Conservation (phyloP, 805 yeast genomes). For the Torulaspora franciscae region DNA sequence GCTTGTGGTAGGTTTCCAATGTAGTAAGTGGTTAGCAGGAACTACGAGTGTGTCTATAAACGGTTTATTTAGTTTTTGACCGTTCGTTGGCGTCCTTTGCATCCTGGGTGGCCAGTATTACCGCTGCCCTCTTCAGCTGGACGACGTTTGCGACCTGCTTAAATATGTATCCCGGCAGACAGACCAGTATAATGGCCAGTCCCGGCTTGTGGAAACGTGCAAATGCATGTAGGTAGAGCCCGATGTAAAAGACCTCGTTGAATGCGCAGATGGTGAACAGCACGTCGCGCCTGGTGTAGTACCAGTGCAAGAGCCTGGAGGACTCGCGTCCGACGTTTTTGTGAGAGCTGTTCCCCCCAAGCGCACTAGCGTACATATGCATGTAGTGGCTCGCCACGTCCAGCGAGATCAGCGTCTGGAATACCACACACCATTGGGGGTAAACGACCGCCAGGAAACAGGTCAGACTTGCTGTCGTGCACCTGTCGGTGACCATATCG, state of each 20-base stretch:
- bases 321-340: conserved; percentile 71
- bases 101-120: conserved; percentile 72
- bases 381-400: conserved; percentile 93
- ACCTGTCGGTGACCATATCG: conserved; percentile 98
- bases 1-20: background rate
- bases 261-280: conserved; percentile 86
- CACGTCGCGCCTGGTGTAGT: conserved; percentile 80
- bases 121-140: conserved; percentile 82
- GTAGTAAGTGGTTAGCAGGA: background rate
- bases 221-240: conserved; percentile 74
- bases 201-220: conserved; percentile 47
- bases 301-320: conserved; percentile 69
- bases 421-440: conserved; percentile 50
- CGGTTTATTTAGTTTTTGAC: conserved; percentile 1
- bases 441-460: conserved; percentile 78
- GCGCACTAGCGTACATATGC: conserved; percentile 95
- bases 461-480: conserved; percentile 90
- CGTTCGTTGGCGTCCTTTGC: conserved; percentile 35
- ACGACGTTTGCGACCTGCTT: conserved; percentile 87
- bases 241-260: conserved; percentile 89
- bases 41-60: background rate
- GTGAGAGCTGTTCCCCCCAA: conserved; percentile 75
- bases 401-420: conserved; percentile 80
- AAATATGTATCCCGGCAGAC: conserved; percentile 83
- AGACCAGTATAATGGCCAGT: conserved; percentile 49